Evolutionary conservation across 2,329 filamentous ascomycete species (phyloP), one percentile per base, ranked within the genome.

Genomic region (Fusarium dlaminii): DNA sequence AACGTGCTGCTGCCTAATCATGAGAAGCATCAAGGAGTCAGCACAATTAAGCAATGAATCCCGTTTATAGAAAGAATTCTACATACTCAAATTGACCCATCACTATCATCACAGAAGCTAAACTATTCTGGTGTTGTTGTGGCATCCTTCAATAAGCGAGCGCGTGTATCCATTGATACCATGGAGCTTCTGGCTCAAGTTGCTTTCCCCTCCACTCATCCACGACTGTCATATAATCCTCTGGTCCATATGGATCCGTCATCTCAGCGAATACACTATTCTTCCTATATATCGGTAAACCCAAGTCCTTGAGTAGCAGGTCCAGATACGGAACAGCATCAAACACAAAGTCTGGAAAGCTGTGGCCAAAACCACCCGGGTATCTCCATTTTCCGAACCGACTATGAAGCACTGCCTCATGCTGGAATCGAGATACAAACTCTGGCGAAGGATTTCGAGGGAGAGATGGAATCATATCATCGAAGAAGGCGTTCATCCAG

Each of bases 301-400:
- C 92, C 63, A 95, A 76, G 79, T 96, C 93, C 9, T 83, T 82
- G 68, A 93, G 79, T 78, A 96, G 80, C 77, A 91, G 77, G 80
- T 95, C 93, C 24, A 94, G 79, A 66, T 94, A 96, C 8, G 92
- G 92, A 61, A 96, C 80, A 0, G 88, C 88, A 80, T 96, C 94
- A 77, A 96, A 95, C 24, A 93, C 90, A 73, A 95, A 91, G 79
- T 94, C 92, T 0, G 91, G 91, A 66, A 87, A 85, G 77, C 85
- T 87, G 43, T 84, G 85, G 3, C 92, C 92, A 77, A 90, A 91
- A 1, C 92, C 92, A 8, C 84, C 87, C 2, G 91, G 90, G 75
- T 93, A 93, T 32, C 93, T 86, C 88, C 91, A 92, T 72, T 87
- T 90, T 9, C 91, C 91, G 79, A 92, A 96, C 42, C 92, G 89